Evolutionary conservation across 768 basidiomycete species (phyloP).

Genomic region (Macrolepiota albuminosa): DNA sequence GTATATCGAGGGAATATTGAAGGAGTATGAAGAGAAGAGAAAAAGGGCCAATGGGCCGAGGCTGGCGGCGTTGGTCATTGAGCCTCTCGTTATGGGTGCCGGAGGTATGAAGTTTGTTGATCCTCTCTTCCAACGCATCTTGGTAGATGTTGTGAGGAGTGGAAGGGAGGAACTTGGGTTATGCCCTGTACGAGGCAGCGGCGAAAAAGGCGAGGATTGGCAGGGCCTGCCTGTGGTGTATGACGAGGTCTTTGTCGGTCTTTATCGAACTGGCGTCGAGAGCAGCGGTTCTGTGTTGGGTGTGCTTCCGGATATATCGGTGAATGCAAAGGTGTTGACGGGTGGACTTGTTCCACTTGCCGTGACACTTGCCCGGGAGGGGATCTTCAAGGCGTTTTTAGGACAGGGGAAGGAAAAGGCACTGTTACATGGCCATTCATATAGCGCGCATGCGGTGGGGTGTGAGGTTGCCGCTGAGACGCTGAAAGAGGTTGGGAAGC

Average conservation of each 20-base stretch:
- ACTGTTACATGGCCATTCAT: slow-evolving; percentile 91
- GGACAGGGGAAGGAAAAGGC: slow-evolving; percentile 78
- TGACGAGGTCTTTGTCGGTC: slow-evolving; percentile 93
- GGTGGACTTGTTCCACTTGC: slow-evolving; percentile 88
- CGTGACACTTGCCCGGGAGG: slow-evolving; percentile 75
- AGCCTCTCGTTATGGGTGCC: slow-evolving; percentile 91
- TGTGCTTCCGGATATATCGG: slow-evolving; percentile 79
- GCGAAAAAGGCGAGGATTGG: slow-evolving; percentile 31
- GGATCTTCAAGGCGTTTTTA: slow-evolving; percentile 77
- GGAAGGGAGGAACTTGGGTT: slow-evolving; percentile 5
- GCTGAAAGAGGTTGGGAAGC: slow-evolving; percentile 56
- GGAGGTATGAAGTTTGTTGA: slow-evolving; percentile 98
- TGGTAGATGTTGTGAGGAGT: slow-evolving; percentile 75
- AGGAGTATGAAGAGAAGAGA: slow-evolving; percentile 35
- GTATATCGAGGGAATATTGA: slow-evolving; percentile 53
- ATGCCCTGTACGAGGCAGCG: neutral
- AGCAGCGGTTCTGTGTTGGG: slow-evolving; percentile 65
- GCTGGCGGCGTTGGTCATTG: slow-evolving; percentile 78
- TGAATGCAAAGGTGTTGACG: slow-evolving; percentile 90
- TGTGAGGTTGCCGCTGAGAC: slow-evolving; percentile 89
- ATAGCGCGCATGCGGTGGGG: slow-evolving; percentile 91
- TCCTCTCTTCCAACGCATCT: slow-evolving; percentile 87
- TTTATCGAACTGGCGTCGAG: slow-evolving; percentile 80
- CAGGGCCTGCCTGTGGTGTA: slow-evolving; percentile 85
- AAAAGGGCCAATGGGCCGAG: slow-evolving; percentile 24